These are phyloP conservation scores for Beauveria varroae DNA, from an alignment of 2,329 filamentous ascomycete genomes.

Conservation along the genomic window DNA sequence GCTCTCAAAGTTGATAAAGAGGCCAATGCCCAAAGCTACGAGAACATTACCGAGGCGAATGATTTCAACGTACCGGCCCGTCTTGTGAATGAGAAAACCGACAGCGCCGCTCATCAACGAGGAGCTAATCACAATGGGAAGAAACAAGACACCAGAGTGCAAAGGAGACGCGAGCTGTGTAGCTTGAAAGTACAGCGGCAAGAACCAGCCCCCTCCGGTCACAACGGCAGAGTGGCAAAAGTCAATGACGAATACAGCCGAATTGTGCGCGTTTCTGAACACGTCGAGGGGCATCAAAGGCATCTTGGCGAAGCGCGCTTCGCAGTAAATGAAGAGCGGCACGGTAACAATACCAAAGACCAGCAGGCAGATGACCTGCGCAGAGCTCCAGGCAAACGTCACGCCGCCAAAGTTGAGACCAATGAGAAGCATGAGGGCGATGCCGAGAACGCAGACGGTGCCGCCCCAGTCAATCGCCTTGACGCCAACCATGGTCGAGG, in stretches of 20 bases:
- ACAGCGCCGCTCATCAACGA: slow-evolving; percentile 24
- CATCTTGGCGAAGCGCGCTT: slow-evolving; percentile 55
- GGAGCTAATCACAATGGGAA: slow-evolving; percentile 18
- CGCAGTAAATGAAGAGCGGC: slow-evolving; percentile 48
- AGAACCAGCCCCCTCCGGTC: slow-evolving; percentile 59
- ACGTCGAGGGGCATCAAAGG: slow-evolving; percentile 62
- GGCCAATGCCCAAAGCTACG: slow-evolving; percentile 52
- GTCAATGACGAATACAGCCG: slow-evolving; percentile 44
- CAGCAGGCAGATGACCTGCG: slow-evolving; percentile 54
- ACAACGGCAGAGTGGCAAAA: slow-evolving; percentile 39
- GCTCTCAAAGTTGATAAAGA: slow-evolving; percentile 48
- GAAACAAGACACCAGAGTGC: slow-evolving; percentile 6
- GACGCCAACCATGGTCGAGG: slow-evolving; percentile 53
- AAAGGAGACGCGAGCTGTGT: slow-evolving; percentile 43
- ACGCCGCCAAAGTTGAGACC: slow-evolving; percentile 64
- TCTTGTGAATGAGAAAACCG: slow-evolving; percentile 32
- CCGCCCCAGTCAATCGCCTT: slow-evolving; percentile 56
- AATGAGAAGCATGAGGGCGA: slow-evolving; percentile 61
- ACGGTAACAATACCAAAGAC: slow-evolving; percentile 48
- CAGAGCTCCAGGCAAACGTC: slow-evolving; percentile 52
- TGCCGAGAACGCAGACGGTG: slow-evolving; percentile 53
- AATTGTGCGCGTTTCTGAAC: slow-evolving; percentile 47
- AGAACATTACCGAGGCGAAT: slow-evolving; percentile 47
- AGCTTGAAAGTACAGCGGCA: slow-evolving; percentile 67
- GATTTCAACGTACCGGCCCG: slow-evolving; percentile 47